phyloP scores from a whole-genome alignment of 2,329 filamentous ascomycete genomes.

The Pleoardoris graminearum region DNA sequence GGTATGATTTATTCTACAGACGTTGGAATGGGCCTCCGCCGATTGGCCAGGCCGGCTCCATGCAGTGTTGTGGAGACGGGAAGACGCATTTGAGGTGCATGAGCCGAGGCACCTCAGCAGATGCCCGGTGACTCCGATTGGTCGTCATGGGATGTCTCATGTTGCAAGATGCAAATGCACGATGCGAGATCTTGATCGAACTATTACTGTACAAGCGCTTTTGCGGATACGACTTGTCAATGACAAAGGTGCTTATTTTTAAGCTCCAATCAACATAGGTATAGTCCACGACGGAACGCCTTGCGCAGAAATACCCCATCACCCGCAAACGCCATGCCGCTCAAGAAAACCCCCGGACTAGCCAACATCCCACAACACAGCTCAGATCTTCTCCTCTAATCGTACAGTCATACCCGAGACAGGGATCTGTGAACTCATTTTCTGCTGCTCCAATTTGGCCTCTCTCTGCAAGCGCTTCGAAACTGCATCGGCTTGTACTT shows the following conservation, averaged over 20 bases:
- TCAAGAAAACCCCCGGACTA: background rate
- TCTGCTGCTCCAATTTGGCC: constrained; percentile 21
- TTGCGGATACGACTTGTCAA: no score
- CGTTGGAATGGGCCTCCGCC: constrained; percentile 2
- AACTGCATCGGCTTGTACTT: constrained; percentile 38
- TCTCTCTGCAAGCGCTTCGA: constrained; percentile 28
- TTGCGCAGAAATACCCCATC: background rate
- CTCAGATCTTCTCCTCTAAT: constrained; percentile 39
- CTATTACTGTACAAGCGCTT: no score
- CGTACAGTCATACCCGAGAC: constrained; percentile 40
- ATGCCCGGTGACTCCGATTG: constrained; percentile 3
- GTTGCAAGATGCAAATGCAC: background rate
- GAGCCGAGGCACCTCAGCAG: constrained; percentile 7
- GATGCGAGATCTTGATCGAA: no score
- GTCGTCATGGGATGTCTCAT: background rate
- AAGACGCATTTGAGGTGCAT: background rate
- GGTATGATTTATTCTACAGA: constrained; percentile 2
- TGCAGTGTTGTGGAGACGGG: constrained; percentile 1
- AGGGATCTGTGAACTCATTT: constrained; percentile 13
- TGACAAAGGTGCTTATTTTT: no score
- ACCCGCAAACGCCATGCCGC: background rate
- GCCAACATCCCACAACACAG: background rate
- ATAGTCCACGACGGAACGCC: background rate
- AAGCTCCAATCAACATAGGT: background rate
- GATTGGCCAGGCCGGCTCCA: constrained; percentile 1